These are phyloP conservation scores for Citrus glauca DNA, from an alignment of 345 rosid genomes.

Conservation along the genomic window DNA sequence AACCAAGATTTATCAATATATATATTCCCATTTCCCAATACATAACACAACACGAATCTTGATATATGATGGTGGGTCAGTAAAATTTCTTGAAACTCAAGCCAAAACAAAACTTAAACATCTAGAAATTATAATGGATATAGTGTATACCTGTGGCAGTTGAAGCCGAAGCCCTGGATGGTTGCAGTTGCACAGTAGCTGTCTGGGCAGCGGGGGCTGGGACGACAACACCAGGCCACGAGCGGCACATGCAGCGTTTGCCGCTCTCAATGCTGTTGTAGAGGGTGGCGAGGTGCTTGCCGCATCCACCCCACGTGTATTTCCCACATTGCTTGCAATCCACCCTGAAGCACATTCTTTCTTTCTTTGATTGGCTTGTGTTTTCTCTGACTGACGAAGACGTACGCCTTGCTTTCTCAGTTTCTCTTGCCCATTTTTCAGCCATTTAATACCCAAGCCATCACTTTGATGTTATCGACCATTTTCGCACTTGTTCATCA, in stretches of 20 bases:
- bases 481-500: neutral
- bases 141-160: conserved; percentile 13
- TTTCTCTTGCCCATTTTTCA: neutral
- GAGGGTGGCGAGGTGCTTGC: conserved; percentile 37
- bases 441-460: neutral
- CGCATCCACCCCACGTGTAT: conserved; percentile 48
- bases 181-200: neutral
- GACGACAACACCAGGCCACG: conserved; percentile 52
- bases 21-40: too few relatives aligned
- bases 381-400: too few relatives aligned
- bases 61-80: too few relatives aligned
- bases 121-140: neutral
- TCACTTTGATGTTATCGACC: conserved; percentile 11
- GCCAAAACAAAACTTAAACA: neutral
- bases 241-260: conserved; percentile 46
- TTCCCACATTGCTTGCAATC: conserved; percentile 46
- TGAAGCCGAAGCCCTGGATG: neutral
- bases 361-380: neutral
- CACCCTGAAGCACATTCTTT: conserved; percentile 40
- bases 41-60: too few relatives aligned
- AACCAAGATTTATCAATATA: too few relatives aligned
- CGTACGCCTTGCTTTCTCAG: neutral
- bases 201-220: conserved; percentile 5
- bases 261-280: conserved; percentile 44
- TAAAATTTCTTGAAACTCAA: neutral